Percentiles rank a stretch among this genome's conserved stretches.
phyloP scores from a whole-genome alignment of 2,329 filamentous ascomycete species.

The Nakataea oryzae region DNA sequence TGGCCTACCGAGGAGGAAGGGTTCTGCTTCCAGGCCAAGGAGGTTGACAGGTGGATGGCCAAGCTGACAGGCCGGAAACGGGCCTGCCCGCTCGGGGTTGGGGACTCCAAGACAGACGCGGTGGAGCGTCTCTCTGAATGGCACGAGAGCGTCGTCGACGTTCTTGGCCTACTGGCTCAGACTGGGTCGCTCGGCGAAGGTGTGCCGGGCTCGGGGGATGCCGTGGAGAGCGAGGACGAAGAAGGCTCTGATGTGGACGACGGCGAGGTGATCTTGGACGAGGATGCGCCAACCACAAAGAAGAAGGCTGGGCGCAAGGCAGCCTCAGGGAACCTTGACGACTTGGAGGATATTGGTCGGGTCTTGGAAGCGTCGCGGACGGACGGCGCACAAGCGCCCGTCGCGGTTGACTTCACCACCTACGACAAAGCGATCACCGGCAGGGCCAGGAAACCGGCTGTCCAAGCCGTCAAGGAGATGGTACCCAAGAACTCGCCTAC shows the following conservation, averaged over 20 bases:
- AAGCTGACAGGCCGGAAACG: constrained; percentile 78
- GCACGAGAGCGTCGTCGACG: constrained; percentile 62
- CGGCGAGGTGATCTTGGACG: constrained; percentile 39
- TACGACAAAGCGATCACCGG: constrained; percentile 38
- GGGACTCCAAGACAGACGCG: constrained; percentile 71
- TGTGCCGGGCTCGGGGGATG: constrained; percentile 70
- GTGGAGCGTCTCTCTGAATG: constrained; percentile 63
- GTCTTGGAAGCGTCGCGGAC: constrained; percentile 42
- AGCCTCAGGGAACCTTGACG: constrained; percentile 40
- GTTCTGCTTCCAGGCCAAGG: constrained; percentile 85
- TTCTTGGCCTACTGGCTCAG: constrained; percentile 52
- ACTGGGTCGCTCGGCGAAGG: constrained; percentile 52
- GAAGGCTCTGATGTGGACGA: constrained; percentile 53
- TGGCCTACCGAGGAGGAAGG: constrained; percentile 89
- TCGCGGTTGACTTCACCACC: constrained; percentile 83
- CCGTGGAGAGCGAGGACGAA: constrained; percentile 77
- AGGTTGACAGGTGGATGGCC: constrained; percentile 95
- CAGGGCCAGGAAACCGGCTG: constrained; percentile 31
- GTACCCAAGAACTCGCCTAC: constrained; percentile 86
- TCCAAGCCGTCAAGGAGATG: constrained; percentile 68
- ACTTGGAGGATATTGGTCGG: constrained; percentile 74
- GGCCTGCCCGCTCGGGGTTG: constrained; percentile 81
- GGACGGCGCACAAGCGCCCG: constrained; percentile 31
- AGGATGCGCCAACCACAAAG: constrained; percentile 26
- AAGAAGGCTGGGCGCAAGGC: constrained; percentile 20